Evolutionary conservation across 768 basidiomycete genomes (phyloP).

Genomic region (Tylopilus intermedius): DNA sequence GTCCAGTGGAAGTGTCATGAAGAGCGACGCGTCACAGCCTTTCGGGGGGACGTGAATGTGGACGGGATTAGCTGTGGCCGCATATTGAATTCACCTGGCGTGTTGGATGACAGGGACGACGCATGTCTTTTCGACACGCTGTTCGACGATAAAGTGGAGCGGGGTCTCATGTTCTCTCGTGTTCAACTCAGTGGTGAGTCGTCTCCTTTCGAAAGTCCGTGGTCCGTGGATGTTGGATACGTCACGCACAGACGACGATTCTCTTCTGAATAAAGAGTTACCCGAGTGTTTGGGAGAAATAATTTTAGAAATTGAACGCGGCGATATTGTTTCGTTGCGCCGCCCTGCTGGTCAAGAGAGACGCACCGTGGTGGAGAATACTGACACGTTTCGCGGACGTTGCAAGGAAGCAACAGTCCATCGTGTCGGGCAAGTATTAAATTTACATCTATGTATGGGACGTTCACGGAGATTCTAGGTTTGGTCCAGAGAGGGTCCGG

Average conservation of each 20-base stretch:
- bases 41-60: not conserved
- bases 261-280: slow-evolving; percentile 2
- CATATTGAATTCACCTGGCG: rapidly evolving
- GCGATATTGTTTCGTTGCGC: not conserved
- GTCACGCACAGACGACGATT: not conserved
- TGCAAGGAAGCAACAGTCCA: slow-evolving; percentile 20
- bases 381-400: slow-evolving; percentile 10
- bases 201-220: not conserved
- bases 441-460: not conserved
- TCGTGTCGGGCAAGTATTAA: slow-evolving; percentile 12
- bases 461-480: slow-evolving; percentile 3
- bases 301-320: slow-evolving; percentile 1
- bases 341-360: rapidly evolving
- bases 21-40: not conserved
- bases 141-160: not conserved
- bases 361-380: not conserved
- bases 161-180: slow-evolving; percentile 2
- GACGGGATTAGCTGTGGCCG: slow-evolving; percentile 1
- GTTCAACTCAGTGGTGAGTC: slow-evolving; percentile 16
- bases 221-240: not conserved
- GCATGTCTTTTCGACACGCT: not conserved
- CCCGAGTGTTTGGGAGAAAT: slow-evolving; percentile 8
- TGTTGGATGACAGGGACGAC: not conserved
- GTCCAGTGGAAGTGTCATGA: slow-evolving; percentile 15
- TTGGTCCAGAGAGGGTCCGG: slow-evolving; percentile 4